Conservation (phyloP, 306 rosid genomes). For the Luffa acutangula region DNA sequence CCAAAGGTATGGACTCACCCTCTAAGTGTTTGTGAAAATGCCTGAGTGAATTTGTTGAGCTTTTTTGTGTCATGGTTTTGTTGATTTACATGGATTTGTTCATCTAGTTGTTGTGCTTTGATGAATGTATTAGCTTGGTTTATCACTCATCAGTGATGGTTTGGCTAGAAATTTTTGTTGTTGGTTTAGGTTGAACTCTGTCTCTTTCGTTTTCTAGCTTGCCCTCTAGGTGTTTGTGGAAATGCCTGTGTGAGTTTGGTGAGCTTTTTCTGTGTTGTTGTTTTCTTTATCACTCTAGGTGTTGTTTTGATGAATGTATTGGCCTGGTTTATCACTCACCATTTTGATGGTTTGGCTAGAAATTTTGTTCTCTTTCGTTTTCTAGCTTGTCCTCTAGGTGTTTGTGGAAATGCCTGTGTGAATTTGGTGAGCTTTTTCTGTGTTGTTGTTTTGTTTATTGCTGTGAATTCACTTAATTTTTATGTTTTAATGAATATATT, state of each 20-base stretch:
- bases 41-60: neutral
- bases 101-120: neutral
- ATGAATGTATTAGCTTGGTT: neutral
- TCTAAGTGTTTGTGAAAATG: neutral
- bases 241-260: neutral
- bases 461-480: neutral
- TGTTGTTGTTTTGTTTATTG: neutral
- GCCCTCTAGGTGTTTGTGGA: neutral
- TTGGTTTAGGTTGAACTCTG: neutral
- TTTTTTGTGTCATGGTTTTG: neutral
- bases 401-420: neutral
- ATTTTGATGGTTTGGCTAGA: neutral
- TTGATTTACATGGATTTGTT: too few species aligned
- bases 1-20: constrained; percentile 33
- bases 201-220: neutral
- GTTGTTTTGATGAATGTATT: neutral
- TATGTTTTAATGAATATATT: neutral
- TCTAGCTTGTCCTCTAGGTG: neutral
- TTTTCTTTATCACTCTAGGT: too few species aligned
- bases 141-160: neutral
- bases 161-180: neutral
- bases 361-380: neutral
- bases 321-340: neutral
- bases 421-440: neutral
- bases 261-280: neutral